Evolutionary conservation across 2,329 filamentous ascomycete species (phyloP), one percentile per base, ranked within the genome.

Genomic region (Dothidotthia symphoricarpi): DNA sequence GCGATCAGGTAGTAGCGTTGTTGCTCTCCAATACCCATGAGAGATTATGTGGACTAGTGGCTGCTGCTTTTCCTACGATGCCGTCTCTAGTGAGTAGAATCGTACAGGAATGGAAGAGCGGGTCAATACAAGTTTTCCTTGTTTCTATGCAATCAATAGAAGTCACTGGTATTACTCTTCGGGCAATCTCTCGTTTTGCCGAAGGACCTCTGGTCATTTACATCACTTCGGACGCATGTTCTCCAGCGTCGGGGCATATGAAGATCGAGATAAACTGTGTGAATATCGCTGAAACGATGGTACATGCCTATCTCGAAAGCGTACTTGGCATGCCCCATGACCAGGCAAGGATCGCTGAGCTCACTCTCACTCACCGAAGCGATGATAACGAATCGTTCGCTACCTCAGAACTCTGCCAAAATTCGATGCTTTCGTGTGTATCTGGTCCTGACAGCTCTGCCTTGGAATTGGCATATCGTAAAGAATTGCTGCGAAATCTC

Each of bases 51-150:
- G 47, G 53, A 15, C 42, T 64, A 19, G 59, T 57, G 6, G 38
- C 62, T 27, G 67, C 73, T 43, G 75, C 74, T 1, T 77, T 76
- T 37, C 75, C 69, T 57, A 40, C 59, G 40, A 41, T 68, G 61
- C 54, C 62, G 12, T 61, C 57, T 26, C 28, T 61, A 3, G 51
- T 59, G 0, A 53, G 61, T 24, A 49, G 55, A 27, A 55, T 65
- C 9, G 51, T 66, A 8, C 34, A 52, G 13, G 56, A 56, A 6
- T 67, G 63, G 63, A 54, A 63, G 29, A 58, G 57, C 32, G 60
- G 61, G 10, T 32, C 49, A 2, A 59, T 67, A 35, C 55, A 50
- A 17, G 39, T 67, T 28, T 63, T 63, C 39, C 61, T 67, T 17
- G 61, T 63, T 10, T 57, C 63, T 6, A 58, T 66, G 49, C 55